phyloP scores from a whole-genome alignment of 2,329 filamentous ascomycete genomes.

The Zasmidium angulare region DNA sequence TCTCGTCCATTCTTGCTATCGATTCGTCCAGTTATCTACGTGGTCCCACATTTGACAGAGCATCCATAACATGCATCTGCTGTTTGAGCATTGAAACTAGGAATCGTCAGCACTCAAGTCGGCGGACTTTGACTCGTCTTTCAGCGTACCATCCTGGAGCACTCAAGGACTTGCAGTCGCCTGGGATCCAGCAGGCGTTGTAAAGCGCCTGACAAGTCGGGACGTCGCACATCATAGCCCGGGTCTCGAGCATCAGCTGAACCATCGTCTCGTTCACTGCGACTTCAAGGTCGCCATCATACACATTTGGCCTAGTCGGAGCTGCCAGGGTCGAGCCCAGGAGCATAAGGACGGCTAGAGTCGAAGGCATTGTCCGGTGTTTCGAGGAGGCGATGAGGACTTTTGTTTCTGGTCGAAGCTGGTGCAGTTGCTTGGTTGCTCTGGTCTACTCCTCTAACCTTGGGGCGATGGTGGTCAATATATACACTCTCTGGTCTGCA shows the following conservation, averaged over 20 bases:
- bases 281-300: neutral
- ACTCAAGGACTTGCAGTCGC: slow-evolving; percentile 1
- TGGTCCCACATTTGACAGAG: too few species aligned
- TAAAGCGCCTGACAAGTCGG: neutral
- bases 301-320: neutral
- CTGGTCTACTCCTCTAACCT: neutral
- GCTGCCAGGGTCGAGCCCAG: neutral
- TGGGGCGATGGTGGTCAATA: neutral
- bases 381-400: neutral
- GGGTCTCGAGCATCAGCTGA: neutral
- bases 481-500: neutral
- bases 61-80: slow-evolving; percentile 1
- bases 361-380: neutral
- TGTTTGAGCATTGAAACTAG: slow-evolving; percentile 2
- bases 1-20: too few species aligned
- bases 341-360: neutral
- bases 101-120: neutral
- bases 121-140: neutral
- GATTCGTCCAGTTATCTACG: too few species aligned
- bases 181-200: neutral
- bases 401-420: neutral
- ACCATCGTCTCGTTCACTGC: neutral
- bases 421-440: neutral
- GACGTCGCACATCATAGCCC: neutral
- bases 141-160: neutral